A percentile compares a stretch with the other conserved stretches of the same genome.
Conservation (phyloP, 768 basidiomycete species). For the Naganishia onofrii region DNA sequence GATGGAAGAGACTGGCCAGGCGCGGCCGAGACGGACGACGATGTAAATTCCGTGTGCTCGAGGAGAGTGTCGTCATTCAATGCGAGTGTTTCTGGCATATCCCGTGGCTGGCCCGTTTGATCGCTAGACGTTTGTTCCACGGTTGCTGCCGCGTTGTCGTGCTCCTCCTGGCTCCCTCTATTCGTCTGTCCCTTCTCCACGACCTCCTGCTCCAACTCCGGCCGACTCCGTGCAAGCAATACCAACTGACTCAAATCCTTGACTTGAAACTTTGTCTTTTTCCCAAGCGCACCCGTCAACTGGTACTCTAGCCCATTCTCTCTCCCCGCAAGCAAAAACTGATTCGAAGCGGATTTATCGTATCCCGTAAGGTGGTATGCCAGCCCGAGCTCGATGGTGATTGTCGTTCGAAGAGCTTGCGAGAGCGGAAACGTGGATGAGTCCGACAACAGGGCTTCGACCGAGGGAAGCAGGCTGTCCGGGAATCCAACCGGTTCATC, state of each 20-base stretch:
- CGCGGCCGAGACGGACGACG: slow-evolving; percentile 56
- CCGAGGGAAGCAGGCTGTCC: slow-evolving; percentile 43
- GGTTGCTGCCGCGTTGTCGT: neutral
- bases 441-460: slow-evolving; percentile 47
- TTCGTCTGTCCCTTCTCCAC: slow-evolving; percentile 26
- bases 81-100: slow-evolving; percentile 71
- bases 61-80: slow-evolving; percentile 95
- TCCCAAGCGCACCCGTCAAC: slow-evolving; percentile 87
- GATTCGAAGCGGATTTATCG: slow-evolving; percentile 72
- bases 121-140: neutral
- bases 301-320: slow-evolving; percentile 80
- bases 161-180: neutral
- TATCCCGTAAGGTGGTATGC: slow-evolving; percentile 66
- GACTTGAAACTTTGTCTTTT: slow-evolving; percentile 89
- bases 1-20: slow-evolving; percentile 50
- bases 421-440: slow-evolving; percentile 54
- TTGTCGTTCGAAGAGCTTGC: slow-evolving; percentile 55
- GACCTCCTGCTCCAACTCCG: slow-evolving; percentile 30
- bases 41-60: slow-evolving; percentile 88
- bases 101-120: slow-evolving; percentile 18
- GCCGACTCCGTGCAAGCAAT: slow-evolving; percentile 80
- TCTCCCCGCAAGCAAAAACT: slow-evolving; percentile 73
- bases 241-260: slow-evolving; percentile 83
- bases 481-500: slow-evolving; percentile 75
- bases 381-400: slow-evolving; percentile 74